Evolutionary conservation across 2,329 filamentous ascomycete genomes (phyloP), one percentile per base, ranked within the genome.

Genomic region (Tolypocladium guangdongense): DNA sequence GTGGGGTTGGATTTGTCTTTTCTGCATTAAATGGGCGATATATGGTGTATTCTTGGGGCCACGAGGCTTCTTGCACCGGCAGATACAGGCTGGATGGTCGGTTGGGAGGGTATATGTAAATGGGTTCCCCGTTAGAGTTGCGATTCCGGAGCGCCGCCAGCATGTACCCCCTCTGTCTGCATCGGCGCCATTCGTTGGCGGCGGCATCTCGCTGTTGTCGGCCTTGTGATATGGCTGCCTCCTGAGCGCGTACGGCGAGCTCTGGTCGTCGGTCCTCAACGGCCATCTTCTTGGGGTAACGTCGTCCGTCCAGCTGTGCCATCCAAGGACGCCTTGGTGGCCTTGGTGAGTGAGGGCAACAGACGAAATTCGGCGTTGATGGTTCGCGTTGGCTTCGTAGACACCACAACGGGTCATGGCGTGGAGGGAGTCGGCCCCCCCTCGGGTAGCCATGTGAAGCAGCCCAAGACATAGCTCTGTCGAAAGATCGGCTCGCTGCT

Each of bases 21-120:
- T 56, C 50, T 60, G 50, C 52, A 51, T 49, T 50, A 33, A 48
- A 35, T 52, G 49, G 18, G 32, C 33, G 30, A 37, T 38, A 37
- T 33, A 49, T 22, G 33, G 33, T 37, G 33, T 49, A 49, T 49
- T 47, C 20, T 7, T 4, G 27, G 7, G 41, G 14, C 24, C 41
- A 45, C 24, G 16, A 14, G 24, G 41, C 41, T 45, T 45, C 41
- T 30, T 30, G 41, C 24, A 18, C 22, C 24, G 24, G 16, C 41
- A 30, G 41, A 45, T 30, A 45, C 32, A 37, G 33, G 33, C 33
- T 16, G 47, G 47, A 16, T 22, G 33, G 35, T 27, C n/a, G 33
- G 35, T 22, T 18, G 7, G 16, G 41, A 3, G 30, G 30, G 30
- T 32, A 32, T 45, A 45, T 14, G 11, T 30, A 12, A 45, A 45